Percentiles rank a stretch among this genome's conserved stretches.
Evolutionary conservation across 148 eudicot genomes (phyloP).

Genomic region (Dysphania ambrosioides): DNA sequence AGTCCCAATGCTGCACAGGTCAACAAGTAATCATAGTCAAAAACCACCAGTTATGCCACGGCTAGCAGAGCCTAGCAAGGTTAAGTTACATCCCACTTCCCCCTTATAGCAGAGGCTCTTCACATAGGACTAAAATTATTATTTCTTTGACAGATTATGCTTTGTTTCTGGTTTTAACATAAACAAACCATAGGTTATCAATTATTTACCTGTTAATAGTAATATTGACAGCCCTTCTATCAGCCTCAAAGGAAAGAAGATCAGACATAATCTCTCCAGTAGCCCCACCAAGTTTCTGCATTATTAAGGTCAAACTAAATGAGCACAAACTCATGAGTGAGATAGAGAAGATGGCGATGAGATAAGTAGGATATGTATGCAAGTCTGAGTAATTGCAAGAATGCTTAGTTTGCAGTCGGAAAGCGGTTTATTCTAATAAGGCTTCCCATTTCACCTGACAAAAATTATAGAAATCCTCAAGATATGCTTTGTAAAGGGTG

Average conservation of each 20-base stretch:
- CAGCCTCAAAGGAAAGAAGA: constrained; percentile 95
- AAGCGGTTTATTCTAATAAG: not conserved
- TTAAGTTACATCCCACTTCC: not conserved
- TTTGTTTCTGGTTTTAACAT: not conserved
- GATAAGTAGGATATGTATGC: not conserved
- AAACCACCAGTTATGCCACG: not conserved
- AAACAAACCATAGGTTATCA: not conserved
- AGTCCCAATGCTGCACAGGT: constrained; percentile 76
- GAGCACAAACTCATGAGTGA: not conserved
- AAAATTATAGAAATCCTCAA: constrained; percentile 90
- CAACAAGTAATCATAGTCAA: constrained; percentile 13
- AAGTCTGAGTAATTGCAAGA: not conserved
- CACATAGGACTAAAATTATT: not conserved
- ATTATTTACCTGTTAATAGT: constrained; percentile 72
- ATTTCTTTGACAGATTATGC: not conserved
- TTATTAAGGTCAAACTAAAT: constrained; percentile 3
- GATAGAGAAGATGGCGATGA: not conserved
- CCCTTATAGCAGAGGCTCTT: not conserved
- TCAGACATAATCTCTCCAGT: constrained; percentile 98
- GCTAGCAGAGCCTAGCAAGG: not conserved
- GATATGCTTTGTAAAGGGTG: constrained; percentile 95
- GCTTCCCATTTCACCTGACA: constrained; percentile 58
- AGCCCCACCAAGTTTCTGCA: constrained; percentile 96
- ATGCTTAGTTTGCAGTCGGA: not conserved
- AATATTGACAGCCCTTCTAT: constrained; percentile 96